Base-by-base conservation (phyloP, 202 grass and related monocot genomes). In the Zoysia matrella region DNA sequence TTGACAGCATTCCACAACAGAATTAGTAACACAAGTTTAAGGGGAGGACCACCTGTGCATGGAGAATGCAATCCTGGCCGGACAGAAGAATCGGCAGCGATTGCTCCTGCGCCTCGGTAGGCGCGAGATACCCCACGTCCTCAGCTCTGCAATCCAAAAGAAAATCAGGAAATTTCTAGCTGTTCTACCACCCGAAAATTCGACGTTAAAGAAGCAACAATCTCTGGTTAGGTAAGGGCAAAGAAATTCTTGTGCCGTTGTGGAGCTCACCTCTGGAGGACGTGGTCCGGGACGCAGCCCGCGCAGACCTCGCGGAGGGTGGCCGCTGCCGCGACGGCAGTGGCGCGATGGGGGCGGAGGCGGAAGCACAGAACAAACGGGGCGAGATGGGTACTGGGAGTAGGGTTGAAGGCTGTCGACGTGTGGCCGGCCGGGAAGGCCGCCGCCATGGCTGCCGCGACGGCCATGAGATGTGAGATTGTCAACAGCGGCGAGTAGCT, bases 11-110 rank as follows among this genome's bases (percentile, higher is more conserved):
- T 14, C 30, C 76, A 65, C 36, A 57, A 49, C 64, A 55, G 49
- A 8, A 15, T 49, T 7, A 12, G 73, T 7, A 74, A 52, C 22
- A 8, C 60, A 60, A 55, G 65, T 18, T 69, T 8, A 55, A 72
- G 65, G 57, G 78, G 49, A 51, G 46, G 51, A 83, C 44, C 74
- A 98, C 96, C 92, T 98, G 96, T 3, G 92, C 91, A 80, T 98
- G 96, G 82, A 95, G 92, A 81, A 98, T 71, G 68, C 96, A 98
- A 65, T 98, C 96, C 49, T 78, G 84, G 46, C 92, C 93, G 67
- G 96, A 83, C 8, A 95, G 52, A 6, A 98, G 82, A 80, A 93
- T 12, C 22, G 92, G 92, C 44, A 98, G 89, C 53, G 92, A 93
- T 55, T 93, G 89, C 62, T 91, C 80, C 81, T 95, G 96, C 77